Conservation (phyloP, 2,329 filamentous ascomycete species). For the Ophiostoma sp. region DNA sequence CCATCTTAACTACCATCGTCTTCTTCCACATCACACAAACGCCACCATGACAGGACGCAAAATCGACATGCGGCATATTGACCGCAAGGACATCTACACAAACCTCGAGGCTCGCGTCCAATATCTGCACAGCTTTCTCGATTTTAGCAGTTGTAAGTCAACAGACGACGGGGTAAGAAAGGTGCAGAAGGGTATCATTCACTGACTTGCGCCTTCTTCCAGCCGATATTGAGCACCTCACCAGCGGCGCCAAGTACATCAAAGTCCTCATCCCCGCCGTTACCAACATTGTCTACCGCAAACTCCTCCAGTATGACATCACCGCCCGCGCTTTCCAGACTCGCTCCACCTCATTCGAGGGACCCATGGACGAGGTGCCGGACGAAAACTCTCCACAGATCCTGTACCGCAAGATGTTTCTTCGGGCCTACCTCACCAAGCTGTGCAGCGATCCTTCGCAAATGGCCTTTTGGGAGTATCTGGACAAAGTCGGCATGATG, state of each 20-base stretch:
- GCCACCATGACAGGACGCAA: constrained; percentile 25
- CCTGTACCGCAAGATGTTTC: constrained; percentile 73
- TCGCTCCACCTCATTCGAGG: constrained; percentile 63
- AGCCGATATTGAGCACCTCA: constrained; percentile 73
- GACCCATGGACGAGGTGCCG: constrained; percentile 62
- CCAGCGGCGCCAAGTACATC: constrained; percentile 71
- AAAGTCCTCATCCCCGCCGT: constrained; percentile 79
- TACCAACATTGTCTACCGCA: constrained; percentile 82
- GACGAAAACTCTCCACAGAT: constrained; percentile 73
- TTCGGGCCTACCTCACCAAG: constrained; percentile 72
- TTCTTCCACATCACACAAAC: background rate
- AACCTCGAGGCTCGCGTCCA: constrained; percentile 67
- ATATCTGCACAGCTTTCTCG: constrained; percentile 74
- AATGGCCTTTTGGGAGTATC: constrained; percentile 79
- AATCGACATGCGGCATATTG: constrained; percentile 55
- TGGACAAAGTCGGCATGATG: constrained; percentile 85
- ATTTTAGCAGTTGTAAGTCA: constrained; percentile 67
- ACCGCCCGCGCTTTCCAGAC: constrained; percentile 75
- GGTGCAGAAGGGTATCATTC: background rate
- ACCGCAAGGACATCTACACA: constrained; percentile 70
- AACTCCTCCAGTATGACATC: constrained; percentile 77
- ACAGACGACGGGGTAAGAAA: background rate
- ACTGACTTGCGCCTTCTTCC: background rate
- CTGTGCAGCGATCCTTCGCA: constrained; percentile 72
- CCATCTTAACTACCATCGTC: background rate